phyloP scores from a whole-genome alignment of 2,329 filamentous ascomycete species.

The Leptographium wingfieldii region DNA sequence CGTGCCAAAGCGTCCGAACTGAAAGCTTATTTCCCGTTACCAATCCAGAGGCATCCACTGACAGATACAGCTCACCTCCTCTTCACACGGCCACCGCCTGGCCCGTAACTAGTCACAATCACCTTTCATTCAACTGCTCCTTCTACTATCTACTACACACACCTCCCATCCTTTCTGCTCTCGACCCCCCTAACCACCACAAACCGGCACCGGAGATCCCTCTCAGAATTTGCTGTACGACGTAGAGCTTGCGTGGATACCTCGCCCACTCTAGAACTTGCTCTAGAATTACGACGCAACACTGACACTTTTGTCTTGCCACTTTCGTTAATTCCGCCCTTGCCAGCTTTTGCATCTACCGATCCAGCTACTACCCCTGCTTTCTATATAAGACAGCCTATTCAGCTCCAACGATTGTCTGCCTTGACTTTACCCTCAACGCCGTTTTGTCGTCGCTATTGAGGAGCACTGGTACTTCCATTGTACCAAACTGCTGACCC shows the following conservation, averaged over 20 bases:
- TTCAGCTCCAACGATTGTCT: background rate
- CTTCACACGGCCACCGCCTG: background rate
- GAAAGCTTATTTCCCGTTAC: background rate
- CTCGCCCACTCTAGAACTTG: background rate
- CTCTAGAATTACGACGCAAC: conserved; percentile 5
- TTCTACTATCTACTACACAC: conserved; percentile 1
- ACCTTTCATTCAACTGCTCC: background rate
- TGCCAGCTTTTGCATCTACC: conserved; percentile 2
- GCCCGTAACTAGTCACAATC: background rate
- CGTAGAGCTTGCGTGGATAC: conserved; percentile 6
- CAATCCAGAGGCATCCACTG: background rate
- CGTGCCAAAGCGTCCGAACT: background rate
- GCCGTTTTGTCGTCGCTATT: conserved; percentile 24
- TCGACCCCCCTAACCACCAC: background rate
- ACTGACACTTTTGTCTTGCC: conserved; percentile 6
- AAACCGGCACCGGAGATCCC: background rate
- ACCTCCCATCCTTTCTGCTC: conserved; percentile 1
- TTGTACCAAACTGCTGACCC: conserved; percentile 12
- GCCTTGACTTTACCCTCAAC: conserved; percentile 4
- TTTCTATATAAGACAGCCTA: conserved; percentile 1
- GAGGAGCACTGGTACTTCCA: conserved; percentile 20
- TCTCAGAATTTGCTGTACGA: background rate
- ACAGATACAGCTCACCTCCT: background rate
- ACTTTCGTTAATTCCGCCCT: conserved; percentile 4
- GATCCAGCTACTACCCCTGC: background rate